phyloP scores from a whole-genome alignment of 192 early-diverging fungal genomes.

The Coemansia sp. region DNA sequence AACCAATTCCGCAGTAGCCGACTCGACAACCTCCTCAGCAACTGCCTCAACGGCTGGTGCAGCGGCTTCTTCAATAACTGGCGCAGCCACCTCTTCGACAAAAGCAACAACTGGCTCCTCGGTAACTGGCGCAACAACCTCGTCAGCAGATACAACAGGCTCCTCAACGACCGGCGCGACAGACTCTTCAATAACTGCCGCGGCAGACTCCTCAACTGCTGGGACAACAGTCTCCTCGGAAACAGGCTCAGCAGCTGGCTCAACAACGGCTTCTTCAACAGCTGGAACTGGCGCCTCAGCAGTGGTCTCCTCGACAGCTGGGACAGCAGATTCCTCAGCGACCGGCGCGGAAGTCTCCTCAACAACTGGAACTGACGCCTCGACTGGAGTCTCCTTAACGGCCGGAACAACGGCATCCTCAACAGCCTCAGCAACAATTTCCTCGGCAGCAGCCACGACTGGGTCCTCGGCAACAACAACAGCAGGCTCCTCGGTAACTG shows the following conservation, averaged over 20 bases:
- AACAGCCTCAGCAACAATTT: background rate
- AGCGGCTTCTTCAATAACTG: too few species aligned
- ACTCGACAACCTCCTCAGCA: background rate
- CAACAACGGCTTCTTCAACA: slow-evolving; percentile 5
- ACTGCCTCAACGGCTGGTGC: too few species aligned
- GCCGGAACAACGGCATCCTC: background rate
- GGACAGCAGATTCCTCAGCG: background rate
- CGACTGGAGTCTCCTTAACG: slow-evolving; percentile 3
- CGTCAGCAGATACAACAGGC: background rate
- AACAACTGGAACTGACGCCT: slow-evolving; percentile 1
- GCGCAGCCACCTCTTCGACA: background rate
- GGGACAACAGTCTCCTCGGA: background rate
- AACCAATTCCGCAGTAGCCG: slow-evolving; percentile 3
- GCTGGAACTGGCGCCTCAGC: background rate
- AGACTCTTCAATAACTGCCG: background rate
- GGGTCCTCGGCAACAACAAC: background rate
- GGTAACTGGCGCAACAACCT: slow-evolving; percentile 1
- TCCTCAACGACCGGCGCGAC: background rate
- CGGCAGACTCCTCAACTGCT: slow-evolving; percentile 5
- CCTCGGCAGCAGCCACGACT: background rate
- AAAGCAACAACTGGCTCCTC: too few species aligned
- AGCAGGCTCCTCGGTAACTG: background rate
- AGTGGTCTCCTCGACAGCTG: slow-evolving; percentile 1
- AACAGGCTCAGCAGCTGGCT: background rate
- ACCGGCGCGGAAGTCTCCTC: background rate